Percentiles rank a stretch among this genome's conserved stretches.
phyloP scores from a whole-genome alignment of 2,329 filamentous ascomycete genomes.

The Arthrobotrys musiformis region DNA sequence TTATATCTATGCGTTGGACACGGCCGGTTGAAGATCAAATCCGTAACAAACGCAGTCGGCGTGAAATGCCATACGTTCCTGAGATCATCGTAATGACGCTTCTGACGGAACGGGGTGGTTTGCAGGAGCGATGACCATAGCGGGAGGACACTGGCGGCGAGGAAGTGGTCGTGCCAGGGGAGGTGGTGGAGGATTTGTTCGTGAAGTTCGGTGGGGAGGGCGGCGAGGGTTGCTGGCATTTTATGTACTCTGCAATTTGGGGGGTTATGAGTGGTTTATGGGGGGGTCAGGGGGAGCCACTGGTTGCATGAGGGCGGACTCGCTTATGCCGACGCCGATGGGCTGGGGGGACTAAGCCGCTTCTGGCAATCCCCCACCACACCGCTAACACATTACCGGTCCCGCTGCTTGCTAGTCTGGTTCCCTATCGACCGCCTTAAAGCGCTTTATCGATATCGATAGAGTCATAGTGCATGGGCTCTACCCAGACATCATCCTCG shows the following conservation, averaged over 20 bases:
- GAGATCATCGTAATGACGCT: constrained; percentile 33
- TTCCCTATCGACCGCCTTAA: too few species aligned
- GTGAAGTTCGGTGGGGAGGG: constrained; percentile 37
- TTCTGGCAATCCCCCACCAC: neutral
- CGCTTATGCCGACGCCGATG: constrained; percentile 19
- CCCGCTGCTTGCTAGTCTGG: too few species aligned
- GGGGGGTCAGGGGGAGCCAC: constrained; percentile 5
- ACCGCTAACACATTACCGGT: neutral
- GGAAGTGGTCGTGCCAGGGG: constrained; percentile 43
- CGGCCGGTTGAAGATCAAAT: constrained; percentile 21
- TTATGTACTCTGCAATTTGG: neutral
- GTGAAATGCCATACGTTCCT: constrained; percentile 17
- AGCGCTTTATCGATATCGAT: too few species aligned
- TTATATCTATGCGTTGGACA: neutral
- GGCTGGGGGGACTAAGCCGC: neutral
- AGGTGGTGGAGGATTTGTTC: constrained; percentile 38
- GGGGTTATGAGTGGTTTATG: neutral
- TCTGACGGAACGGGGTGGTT: constrained; percentile 21
- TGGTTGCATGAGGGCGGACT: neutral
- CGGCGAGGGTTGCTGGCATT: constrained; percentile 20
- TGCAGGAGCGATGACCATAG: constrained; percentile 21
- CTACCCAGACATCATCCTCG: neutral
- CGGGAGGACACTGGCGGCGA: constrained; percentile 21
- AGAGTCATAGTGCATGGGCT: neutral
- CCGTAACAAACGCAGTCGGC: neutral